Evolutionary conservation across 73 alveolate genomes (phyloP), one percentile per base, ranked within the genome.

Genomic region (Uronychia setigera): DNA sequence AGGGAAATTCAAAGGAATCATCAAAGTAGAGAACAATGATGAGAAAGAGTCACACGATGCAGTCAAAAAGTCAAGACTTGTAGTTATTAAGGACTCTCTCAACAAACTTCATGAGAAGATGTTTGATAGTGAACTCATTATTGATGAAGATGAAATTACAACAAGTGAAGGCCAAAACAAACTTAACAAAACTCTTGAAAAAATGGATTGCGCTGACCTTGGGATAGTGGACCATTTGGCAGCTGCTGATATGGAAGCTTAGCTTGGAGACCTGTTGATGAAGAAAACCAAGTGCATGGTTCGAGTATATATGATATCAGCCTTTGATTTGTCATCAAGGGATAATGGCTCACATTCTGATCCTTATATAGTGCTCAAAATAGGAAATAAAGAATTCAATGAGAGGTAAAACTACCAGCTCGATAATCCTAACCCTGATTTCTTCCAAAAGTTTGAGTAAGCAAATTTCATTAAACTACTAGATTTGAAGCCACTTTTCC

Each of bases 311-410:
- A 80, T 98, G 59, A 77, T 98, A 26, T 93, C 86, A 78, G 93
- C 97, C 35, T 87, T 88, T 67, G 97, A 98, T 89, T 90, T 98
- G 58, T 93, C 99, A 0, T 96, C 97, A 77, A 98, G 95, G 88
- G 99, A 98, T 83, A 84, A 60, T 58, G 98, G 96, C 77, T 82
- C 97, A 58, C 94, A 91, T 86, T 91, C 97, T 78, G 99, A 98
- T 88, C 99, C 99, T 13, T 98, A 98, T 91, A 75, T 98, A 0
- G 90, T 83, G 77, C 91, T 98, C 74, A 93, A 90, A 81, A 91
- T 95, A 25, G 98, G 98, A 0, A 95, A 91, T 28, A 80, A 95
- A 80, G 85, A 78, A 33, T 88, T 95, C 81, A 92, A 96, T 82
- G 99, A 95, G 75, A 87, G 94, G 78, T 94, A 91, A 46, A 79